These are phyloP conservation scores for Chrysanthemum makinoi DNA, from an alignment of 129 eudicot genomes.

Conservation along the genomic window DNA sequence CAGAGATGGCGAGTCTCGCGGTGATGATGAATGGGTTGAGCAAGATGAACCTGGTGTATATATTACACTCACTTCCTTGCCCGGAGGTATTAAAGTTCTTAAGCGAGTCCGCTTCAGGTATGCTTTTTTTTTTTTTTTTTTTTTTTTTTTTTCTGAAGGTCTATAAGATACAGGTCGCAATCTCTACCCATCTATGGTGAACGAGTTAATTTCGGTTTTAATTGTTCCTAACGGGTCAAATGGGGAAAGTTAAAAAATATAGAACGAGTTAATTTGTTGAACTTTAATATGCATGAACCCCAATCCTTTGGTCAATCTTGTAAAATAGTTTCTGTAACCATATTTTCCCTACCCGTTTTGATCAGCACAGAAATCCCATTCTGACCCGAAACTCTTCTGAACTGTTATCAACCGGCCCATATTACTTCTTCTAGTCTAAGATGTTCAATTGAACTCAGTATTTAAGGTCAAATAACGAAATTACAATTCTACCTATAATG, in stretches of 20 bases:
- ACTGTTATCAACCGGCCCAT: too few species aligned
- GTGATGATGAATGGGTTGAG: conserved; percentile 86
- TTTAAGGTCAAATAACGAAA: background rate
- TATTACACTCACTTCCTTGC: conserved; percentile 78
- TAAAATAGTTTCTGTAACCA: background rate
- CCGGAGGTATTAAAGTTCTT: conserved; percentile 84
- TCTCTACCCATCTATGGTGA: background rate
- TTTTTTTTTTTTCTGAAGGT: background rate
- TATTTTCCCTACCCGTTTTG: background rate
- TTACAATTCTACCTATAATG: background rate
- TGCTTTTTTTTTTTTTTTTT: background rate
- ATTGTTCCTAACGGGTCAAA: background rate
- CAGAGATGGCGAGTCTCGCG: conserved; percentile 53
- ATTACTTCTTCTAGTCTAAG: too few species aligned
- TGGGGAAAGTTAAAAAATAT: background rate
- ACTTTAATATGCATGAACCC: too few species aligned
- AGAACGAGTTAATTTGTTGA: background rate
- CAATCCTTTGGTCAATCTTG: background rate
- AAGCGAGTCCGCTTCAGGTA: conserved; percentile 98
- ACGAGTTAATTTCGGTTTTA: background rate
- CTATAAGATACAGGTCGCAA: background rate
- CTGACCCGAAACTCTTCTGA: background rate
- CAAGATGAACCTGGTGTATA: conserved; percentile 97
- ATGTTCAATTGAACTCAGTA: too few species aligned
- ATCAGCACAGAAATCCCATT: background rate